Conservation (phyloP, 164 flowering plant species). For the Aristolochia californica region DNA sequence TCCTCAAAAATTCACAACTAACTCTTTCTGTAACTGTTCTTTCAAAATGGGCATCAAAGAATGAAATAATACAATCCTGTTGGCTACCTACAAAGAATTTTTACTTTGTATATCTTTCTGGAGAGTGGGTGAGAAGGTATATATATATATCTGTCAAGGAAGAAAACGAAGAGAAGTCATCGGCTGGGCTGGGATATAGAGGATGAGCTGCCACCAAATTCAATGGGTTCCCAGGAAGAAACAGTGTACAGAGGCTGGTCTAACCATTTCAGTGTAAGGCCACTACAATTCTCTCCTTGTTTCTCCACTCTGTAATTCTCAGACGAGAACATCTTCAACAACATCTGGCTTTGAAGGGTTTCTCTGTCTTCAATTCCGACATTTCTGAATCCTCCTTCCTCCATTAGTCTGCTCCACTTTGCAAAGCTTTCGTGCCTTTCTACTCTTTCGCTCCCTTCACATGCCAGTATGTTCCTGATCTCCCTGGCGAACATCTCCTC, state of each 20-base stretch:
- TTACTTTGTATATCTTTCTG: too few relatives aligned
- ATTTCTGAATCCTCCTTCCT: constrained; percentile 48
- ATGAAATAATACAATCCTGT: too few relatives aligned
- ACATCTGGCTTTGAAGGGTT: constrained; percentile 55
- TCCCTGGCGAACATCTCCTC: constrained; percentile 85
- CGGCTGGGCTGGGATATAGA: constrained; percentile 48
- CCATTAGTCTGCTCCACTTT: constrained; percentile 65
- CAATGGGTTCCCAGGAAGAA: constrained; percentile 73
- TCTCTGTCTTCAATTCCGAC: constrained; percentile 49
- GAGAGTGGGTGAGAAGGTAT: not conserved
- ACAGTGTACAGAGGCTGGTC: constrained; percentile 85
- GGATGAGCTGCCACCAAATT: constrained; percentile 52
- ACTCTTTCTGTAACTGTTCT: too few relatives aligned
- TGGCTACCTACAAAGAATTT: too few relatives aligned
- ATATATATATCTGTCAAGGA: not conserved
- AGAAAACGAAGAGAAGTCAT: constrained; percentile 1
- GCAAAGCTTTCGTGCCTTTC: constrained; percentile 70
- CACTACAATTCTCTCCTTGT: constrained; percentile 36
- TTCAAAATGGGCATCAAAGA: too few relatives aligned
- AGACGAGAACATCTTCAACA: constrained; percentile 65
- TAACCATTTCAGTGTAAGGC: constrained; percentile 56
- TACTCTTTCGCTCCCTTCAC: constrained; percentile 69
- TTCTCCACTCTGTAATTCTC: constrained; percentile 35
- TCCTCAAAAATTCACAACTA: too few relatives aligned
- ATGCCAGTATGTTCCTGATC: constrained; percentile 66